Evolutionary conservation across 176 grass and related monocot genomes (phyloP), one percentile per base, ranked within the genome.

Genomic region (Stipa capillata): DNA sequence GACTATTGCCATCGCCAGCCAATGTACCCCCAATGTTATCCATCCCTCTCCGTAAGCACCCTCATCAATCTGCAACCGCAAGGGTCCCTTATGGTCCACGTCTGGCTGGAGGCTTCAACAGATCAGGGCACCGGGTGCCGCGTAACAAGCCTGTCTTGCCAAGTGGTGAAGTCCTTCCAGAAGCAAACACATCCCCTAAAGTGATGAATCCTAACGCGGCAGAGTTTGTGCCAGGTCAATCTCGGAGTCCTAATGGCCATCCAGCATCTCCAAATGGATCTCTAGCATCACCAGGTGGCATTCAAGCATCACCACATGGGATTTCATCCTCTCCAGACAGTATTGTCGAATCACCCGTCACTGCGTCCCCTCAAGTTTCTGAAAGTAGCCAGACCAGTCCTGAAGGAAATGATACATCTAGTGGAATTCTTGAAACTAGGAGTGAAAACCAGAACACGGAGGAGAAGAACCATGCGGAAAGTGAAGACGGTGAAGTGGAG

Each of bases 21-120:
- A 98, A 87, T 80, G 82, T 94, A 31, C 83, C 90, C 51, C 95
- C 92, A 21, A 94, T 94, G 85, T 53, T 98, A 73, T 88, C 85
- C 32, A 80, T 98, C 73, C 89, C 92, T 83, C 61, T 94, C 20
- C 91, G 92, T 76, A 98, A 94, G 80, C 92, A 94, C 66, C 95
- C 90, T 74, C 92, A 98, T 77, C 92, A 98, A 58, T 98, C 92
- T 88, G 95, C 95, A 57, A 98, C 95, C 8, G 73, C 95, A 71
- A 98, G 95, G 71, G 90, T 98, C 16, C 95, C 95, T 83, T 98
- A 98, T 29, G 95, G 95, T 70, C 95, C 95, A 74, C 88, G 95
- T 74, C 86, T 98, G 41, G 89, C 92, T 54, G 92, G 95, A 28
- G 95, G 92, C 24, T 94, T 92, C 85, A 97, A 97, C 68, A 91